A percentile compares a stretch with the other conserved stretches of the same genome.
Evolutionary conservation across 331 rosid genomes (phyloP).

Genomic region (Pyracantha coccinea): DNA sequence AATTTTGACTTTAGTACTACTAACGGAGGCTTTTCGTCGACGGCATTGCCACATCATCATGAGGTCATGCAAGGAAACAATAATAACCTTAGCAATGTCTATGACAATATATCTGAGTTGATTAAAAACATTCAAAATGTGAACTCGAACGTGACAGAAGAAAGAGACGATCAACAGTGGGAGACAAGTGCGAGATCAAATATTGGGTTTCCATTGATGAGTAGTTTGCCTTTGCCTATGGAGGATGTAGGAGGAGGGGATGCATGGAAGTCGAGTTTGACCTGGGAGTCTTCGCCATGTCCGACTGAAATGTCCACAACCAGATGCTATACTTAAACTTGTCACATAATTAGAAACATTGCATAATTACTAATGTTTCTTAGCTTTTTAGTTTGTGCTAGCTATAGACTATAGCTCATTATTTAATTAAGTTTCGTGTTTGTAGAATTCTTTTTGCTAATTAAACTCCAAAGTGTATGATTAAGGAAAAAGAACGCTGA

Average conservation of each 20-base stretch:
- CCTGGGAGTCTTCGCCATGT: constrained; percentile 79
- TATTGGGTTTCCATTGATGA: constrained; percentile 36
- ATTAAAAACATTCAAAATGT: constrained; percentile 26
- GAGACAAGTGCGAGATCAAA: constrained; percentile 25
- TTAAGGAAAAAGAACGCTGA: not conserved
- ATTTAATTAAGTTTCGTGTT: not conserved
- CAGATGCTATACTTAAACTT: constrained; percentile 52
- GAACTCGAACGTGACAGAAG: constrained; percentile 20
- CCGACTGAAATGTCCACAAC: constrained; percentile 71
- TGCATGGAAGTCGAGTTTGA: constrained; percentile 71
- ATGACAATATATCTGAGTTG: constrained; percentile 12
- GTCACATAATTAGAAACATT: constrained; percentile 4
- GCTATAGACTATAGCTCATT: not conserved
- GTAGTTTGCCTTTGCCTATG: constrained; percentile 26
- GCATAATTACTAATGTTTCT: not conserved
- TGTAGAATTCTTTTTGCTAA: constrained; percentile 3
- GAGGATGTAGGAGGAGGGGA: constrained; percentile 36
- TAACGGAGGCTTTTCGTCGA: constrained; percentile 25
- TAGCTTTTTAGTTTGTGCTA: not conserved
- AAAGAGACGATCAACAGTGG: constrained; percentile 31
- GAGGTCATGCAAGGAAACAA: constrained; percentile 17
- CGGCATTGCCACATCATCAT: constrained; percentile 26
- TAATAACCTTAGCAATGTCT: constrained; percentile 8
- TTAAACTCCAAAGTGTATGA: not conserved
- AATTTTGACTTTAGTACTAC: constrained; percentile 19